phyloP scores from a whole-genome alignment of 2,329 filamentous ascomycete species.

The Trichoderma cornu-damae region DNA sequence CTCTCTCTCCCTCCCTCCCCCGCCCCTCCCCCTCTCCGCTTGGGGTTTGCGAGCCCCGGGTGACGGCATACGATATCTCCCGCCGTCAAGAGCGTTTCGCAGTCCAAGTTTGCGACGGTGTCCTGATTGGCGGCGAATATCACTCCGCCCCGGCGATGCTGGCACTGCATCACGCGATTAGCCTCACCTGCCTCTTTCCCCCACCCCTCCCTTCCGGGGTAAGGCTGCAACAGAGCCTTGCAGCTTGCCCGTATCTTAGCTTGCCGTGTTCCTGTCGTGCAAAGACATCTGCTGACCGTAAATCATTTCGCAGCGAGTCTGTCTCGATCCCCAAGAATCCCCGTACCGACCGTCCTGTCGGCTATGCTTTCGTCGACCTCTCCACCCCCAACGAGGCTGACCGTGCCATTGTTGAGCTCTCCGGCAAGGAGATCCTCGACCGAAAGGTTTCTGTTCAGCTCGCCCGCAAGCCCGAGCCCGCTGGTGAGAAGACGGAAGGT shows the following conservation, averaged over 20 bases:
- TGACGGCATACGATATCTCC: conserved; percentile 1
- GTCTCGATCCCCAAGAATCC: conserved; percentile 99
- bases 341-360: conserved; percentile 95
- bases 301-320: conserved; percentile 68
- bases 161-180: conserved; percentile 10
- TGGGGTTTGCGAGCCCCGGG: neutral
- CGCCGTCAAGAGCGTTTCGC: neutral
- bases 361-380: conserved; percentile 98
- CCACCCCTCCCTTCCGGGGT: too few relatives aligned
- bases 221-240: neutral
- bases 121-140: conserved; percentile 18
- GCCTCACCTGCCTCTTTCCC: neutral
- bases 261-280: neutral
- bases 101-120: conserved; percentile 12
- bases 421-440: conserved; percentile 94
- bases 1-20: too few relatives aligned
- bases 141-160: conserved; percentile 5
- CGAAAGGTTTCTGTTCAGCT: conserved; percentile 99
- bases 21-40: too few relatives aligned
- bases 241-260: neutral
- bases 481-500: conserved; percentile 69
- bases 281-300: conserved; percentile 26
- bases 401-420: conserved; percentile 90
- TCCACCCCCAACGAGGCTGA: conserved; percentile 92
- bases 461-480: conserved; percentile 90